Evolutionary conservation across 2,329 filamentous ascomycete genomes (phyloP).

Genomic region (Penicillium sp.): DNA sequence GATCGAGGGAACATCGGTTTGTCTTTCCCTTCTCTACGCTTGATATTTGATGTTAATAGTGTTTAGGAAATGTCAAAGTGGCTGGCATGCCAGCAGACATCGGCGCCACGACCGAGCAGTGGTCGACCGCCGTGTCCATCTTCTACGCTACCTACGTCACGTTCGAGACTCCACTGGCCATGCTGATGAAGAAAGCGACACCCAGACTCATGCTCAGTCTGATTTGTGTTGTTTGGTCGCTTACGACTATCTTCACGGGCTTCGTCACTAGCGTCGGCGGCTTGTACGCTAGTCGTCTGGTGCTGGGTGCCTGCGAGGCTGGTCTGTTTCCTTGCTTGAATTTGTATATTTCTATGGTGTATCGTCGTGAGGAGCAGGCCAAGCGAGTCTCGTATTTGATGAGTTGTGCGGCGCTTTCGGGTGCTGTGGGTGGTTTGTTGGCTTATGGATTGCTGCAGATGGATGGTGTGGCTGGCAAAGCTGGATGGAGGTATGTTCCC

Average conservation of each 20-base stretch:
- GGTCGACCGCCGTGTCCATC: conserved; percentile 48
- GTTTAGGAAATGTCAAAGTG: conserved; percentile 45
- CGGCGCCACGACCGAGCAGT: conserved; percentile 37
- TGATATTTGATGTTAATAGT: background rate
- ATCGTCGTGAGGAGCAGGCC: conserved; percentile 38
- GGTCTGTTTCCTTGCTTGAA: conserved; percentile 40
- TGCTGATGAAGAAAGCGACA: conserved; percentile 47
- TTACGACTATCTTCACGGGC: conserved; percentile 48
- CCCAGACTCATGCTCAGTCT: conserved; percentile 39
- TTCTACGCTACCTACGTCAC: conserved; percentile 52
- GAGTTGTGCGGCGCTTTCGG: conserved; percentile 36
- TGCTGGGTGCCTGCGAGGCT: conserved; percentile 36
- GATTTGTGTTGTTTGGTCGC: conserved; percentile 44
- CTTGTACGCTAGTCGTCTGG: conserved; percentile 38
- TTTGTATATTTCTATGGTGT: conserved; percentile 40
- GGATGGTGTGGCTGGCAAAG: conserved; percentile 43
- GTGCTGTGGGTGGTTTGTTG: conserved; percentile 38
- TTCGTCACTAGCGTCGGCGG: conserved; percentile 42
- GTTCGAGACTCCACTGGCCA: conserved; percentile 47
- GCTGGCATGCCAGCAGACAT: conserved; percentile 47
- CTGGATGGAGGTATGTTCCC: conserved; percentile 43
- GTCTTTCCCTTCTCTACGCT: background rate
- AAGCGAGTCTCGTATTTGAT: conserved; percentile 41
- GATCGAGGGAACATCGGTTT: conserved; percentile 53
- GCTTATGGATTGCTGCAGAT: conserved; percentile 40